These are phyloP conservation scores for Coemansia sp. DNA, from an alignment of 192 early-diverging fungal species.

Conservation along the genomic window DNA sequence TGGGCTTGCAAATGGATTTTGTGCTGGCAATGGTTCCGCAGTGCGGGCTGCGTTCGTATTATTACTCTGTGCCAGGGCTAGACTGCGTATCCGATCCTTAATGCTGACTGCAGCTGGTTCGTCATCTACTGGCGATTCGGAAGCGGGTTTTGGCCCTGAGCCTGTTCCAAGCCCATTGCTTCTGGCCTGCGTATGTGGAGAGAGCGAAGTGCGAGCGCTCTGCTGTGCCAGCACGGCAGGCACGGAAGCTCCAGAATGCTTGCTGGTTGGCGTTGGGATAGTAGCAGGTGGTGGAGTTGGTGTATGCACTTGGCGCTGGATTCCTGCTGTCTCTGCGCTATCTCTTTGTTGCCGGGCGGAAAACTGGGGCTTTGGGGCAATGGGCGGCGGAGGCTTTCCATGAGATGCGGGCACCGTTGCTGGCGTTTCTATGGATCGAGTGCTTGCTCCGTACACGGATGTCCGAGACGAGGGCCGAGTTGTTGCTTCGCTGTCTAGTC, in stretches of 20 bases:
- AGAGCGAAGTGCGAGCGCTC: neutral
- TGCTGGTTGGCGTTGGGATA: neutral
- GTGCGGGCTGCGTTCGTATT: neutral
- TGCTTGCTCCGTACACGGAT: conserved; percentile 1
- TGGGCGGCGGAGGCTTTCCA: conserved; percentile 19
- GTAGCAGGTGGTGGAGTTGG: neutral
- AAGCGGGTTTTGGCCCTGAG: neutral
- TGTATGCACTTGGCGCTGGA: neutral
- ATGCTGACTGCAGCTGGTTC: conserved; percentile 21
- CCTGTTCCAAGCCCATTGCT: conserved; percentile 3
- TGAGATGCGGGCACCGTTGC: neutral
- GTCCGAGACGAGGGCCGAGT: conserved; percentile 19
- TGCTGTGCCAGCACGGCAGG: conserved; percentile 31
- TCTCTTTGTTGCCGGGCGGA: conserved; percentile 6
- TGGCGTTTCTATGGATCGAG: conserved; percentile 1
- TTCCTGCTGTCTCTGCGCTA: neutral
- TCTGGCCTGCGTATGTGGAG: neutral
- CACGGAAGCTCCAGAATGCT: neutral
- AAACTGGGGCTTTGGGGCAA: conserved; percentile 25
- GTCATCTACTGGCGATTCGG: neutral
- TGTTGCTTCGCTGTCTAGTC: conserved; percentile 24
- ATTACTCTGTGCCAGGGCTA: conserved; percentile 10
- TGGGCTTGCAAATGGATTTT: conserved; percentile 52
- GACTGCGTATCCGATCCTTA: conserved; percentile 36
- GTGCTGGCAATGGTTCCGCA: neutral